Conservation (phyloP, 2,329 filamentous ascomycete genomes). For the Xylaria sp. region DNA sequence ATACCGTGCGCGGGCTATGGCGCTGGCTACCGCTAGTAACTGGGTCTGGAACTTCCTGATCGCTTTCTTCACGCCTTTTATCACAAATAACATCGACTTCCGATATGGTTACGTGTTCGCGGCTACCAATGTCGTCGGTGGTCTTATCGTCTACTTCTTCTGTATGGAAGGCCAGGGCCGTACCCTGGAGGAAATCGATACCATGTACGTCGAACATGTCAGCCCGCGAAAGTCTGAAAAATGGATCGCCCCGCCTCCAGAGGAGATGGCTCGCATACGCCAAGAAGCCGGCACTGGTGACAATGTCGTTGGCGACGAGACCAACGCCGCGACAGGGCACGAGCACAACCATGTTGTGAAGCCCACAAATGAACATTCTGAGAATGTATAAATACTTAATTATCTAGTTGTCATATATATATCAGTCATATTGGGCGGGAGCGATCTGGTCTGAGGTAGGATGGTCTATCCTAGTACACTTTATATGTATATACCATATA, state of each 20-base stretch:
- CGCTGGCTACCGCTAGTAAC: constrained; percentile 68
- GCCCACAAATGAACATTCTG: constrained; percentile 25
- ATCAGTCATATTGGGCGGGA: not conserved
- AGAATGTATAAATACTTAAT: constrained; percentile 8
- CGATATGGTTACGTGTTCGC: constrained; percentile 81
- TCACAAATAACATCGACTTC: constrained; percentile 76
- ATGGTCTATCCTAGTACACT: not conserved
- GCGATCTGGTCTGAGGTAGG: not conserved
- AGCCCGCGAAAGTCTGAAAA: constrained; percentile 69
- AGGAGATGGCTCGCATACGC: constrained; percentile 56
- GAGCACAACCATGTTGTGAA: not conserved
- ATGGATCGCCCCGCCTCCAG: constrained; percentile 60
- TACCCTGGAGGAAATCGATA: constrained; percentile 81
- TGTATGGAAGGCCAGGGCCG: constrained; percentile 78
- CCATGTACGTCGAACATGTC: constrained; percentile 75
- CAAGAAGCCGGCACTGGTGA: constrained; percentile 54
- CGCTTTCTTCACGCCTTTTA: constrained; percentile 83
- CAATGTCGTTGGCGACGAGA: constrained; percentile 15
- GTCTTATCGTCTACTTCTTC: constrained; percentile 78
- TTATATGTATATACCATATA: not conserved
- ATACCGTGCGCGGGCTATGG: constrained; percentile 69
- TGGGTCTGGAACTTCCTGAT: constrained; percentile 80
- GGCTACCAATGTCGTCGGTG: constrained; percentile 72
- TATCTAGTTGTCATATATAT: not conserved
- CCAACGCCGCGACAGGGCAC: not conserved